Base-by-base conservation (phyloP, 768 basidiomycete genomes). In the Kwoniella newhampshirensis region DNA sequence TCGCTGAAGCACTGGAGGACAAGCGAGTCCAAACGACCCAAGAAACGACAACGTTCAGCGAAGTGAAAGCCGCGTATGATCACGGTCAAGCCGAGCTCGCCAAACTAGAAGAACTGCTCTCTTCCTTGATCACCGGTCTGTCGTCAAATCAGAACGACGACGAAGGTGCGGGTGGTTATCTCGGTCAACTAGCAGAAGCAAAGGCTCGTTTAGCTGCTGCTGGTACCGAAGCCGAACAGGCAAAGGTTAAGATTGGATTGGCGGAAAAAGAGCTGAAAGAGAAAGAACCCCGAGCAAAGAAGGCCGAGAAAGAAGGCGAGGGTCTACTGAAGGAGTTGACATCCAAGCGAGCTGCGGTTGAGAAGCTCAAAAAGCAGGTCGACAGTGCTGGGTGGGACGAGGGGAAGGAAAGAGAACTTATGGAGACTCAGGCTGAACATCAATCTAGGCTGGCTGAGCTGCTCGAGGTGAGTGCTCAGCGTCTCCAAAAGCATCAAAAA, bases 141-240 rank as follows among this genome's bases (percentile, higher is more conserved):
- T 68, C 74, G 4, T 87, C 88, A 3, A 81, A 79, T 37, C 81
- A 82, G 48, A 77, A 81, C 26, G 85, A 84, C 37, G 82, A 84
- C 17, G 83, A 85, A 9, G 74, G 68, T 21, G 86, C 88, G 8
- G 91, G 92, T 2, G 96, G 96, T 0, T 98, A 97, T 76, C 87
- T 98, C 85, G 96, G 92, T 18, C 93, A 97, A 74, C 83, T 99
- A 39, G 88, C 92, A 0, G 86, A 89, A 13, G 89, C 92, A 0
- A 85, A 85, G 65, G 83, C 83, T 1, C 84, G 85, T 2, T 77
- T 87, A 0, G 85, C 91, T 0, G 87, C 89, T 51, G 87, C 86
- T 0, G 80, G 82, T 7, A 86, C 92, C 0, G 91, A 92, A 66
- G 89, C 89, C 63, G 87, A 93, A 67, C 89, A 93, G 70, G 83